Conservation (phyloP, 2,329 filamentous ascomycete genomes). For the Coniochaeta hoffmannii region DNA sequence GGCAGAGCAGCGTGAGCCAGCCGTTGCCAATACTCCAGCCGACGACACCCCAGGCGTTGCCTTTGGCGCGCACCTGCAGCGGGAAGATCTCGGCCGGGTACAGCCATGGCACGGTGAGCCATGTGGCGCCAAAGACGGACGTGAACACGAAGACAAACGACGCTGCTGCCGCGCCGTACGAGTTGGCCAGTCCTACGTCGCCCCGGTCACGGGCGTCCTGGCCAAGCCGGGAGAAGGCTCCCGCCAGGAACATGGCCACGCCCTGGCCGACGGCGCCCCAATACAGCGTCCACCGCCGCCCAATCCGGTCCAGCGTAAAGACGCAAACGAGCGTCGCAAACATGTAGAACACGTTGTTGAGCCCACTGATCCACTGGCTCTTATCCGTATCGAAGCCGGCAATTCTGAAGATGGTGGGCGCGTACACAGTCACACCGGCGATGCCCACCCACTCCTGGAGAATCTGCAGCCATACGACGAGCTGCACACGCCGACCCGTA, state of each 20-base stretch:
- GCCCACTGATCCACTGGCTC: conserved; percentile 56
- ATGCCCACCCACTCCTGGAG: conserved; percentile 66
- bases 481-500: conserved; percentile 58
- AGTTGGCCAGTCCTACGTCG: conserved; percentile 15
- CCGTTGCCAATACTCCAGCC: conserved; percentile 68
- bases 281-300: conserved; percentile 61
- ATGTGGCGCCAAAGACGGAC: conserved; percentile 32
- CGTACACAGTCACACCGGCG: conserved; percentile 58
- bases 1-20: conserved; percentile 36
- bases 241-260: conserved; percentile 54
- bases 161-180: conserved; percentile 22
- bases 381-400: conserved; percentile 56
- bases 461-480: conserved; percentile 66
- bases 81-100: conserved; percentile 71
- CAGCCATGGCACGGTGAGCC: conserved; percentile 40
- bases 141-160: conserved; percentile 33
- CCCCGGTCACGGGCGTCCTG: conserved; percentile 48
- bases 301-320: conserved; percentile 62
- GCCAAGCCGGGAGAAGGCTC: conserved; percentile 32
- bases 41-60: conserved; percentile 69
- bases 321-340: conserved; percentile 62
- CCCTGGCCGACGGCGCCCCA: conserved; percentile 60
- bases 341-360: conserved; percentile 45
- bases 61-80: conserved; percentile 61
- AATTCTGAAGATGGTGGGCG: conserved; percentile 54